phyloP scores from a whole-genome alignment of 768 basidiomycete genomes.

The Tubosaeta brunneosetosa region DNA sequence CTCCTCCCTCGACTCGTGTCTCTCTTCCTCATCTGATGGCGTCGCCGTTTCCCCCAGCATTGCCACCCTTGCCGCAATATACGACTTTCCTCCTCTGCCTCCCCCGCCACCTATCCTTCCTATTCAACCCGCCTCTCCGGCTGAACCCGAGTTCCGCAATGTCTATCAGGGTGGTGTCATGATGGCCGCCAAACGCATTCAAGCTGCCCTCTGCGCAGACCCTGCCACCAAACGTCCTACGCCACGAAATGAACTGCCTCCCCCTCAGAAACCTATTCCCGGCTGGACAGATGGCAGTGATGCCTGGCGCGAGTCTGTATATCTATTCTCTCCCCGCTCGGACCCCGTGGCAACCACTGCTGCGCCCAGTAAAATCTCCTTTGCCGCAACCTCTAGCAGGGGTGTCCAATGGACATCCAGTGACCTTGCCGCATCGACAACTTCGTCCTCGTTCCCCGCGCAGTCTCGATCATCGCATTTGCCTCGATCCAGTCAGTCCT shows the following conservation, averaged over 20 bases:
- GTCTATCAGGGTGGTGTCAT: constrained; percentile 60
- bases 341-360: constrained; percentile 30
- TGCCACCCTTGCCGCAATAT: constrained; percentile 36
- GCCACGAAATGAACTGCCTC: constrained; percentile 30
- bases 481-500: constrained; percentile 28
- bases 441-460: constrained; percentile 24
- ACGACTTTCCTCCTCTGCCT: constrained; percentile 51
- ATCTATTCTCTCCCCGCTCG: constrained; percentile 45
- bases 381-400: constrained; percentile 47
- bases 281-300: constrained; percentile 68
- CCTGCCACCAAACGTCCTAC: constrained; percentile 36
- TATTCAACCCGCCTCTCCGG: constrained; percentile 15
- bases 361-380: constrained; percentile 34
- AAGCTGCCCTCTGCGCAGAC: constrained; percentile 40
- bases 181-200: constrained; percentile 61
- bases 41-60: constrained; percentile 28
- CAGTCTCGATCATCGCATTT: constrained; percentile 21
- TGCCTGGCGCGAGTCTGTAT: constrained; percentile 64
- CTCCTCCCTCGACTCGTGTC: constrained; percentile 35
- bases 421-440: constrained; percentile 20
- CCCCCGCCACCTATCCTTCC: constrained; percentile 44
- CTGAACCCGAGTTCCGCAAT: constrained; percentile 29
- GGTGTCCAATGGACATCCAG: constrained; percentile 48
- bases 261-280: constrained; percentile 43
- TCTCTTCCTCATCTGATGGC: constrained; percentile 23